Base-by-base conservation (phyloP, 192 early-diverging fungal species). In the Obelidium mucronatum region DNA sequence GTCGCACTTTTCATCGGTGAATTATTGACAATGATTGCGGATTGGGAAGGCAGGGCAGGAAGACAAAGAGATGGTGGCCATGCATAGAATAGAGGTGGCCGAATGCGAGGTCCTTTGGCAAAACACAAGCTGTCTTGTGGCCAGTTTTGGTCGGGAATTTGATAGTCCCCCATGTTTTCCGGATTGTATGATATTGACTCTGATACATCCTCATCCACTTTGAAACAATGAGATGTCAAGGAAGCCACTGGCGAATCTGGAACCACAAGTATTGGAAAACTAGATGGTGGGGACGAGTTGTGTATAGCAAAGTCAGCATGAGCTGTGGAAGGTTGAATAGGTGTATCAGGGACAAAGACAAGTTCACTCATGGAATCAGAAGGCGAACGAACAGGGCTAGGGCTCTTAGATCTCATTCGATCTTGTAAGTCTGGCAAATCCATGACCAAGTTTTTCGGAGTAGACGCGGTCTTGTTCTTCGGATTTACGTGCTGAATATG, bases 111-210 rank as follows among this genome's bases (percentile, higher is more conserved):
- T 3, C 69, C 69, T 31, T 72, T 72, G 19, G 51, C 51, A 11
- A 72, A 58, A 59, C 69, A 72, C 13, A 58, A 58, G 8, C 13
- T 19, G 40, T 55, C 31, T 56, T 72, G 69, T 13, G 39, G 51
- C 69, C 52, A 58, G 5, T 11, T 8, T 26, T 11, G 24, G 24
- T 58, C 55, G 8, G 55, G 55, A n/a, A n/a, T n/a, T n/a, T n/a
- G n/a, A n/a, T n/a, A n/a, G n/a, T n/a, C n/a, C n/a, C n/a, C n/a
- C n/a, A n/a, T n/a, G n/a, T n/a, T n/a, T n/a, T n/a, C n/a, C n/a
- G n/a, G n/a, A n/a, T n/a, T n/a, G n/a, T n/a, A n/a, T n/a, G n/a
- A n/a, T n/a, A n/a, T n/a, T n/a, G n/a, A n/a, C n/a, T n/a, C n/a
- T n/a, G n/a, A n/a, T n/a, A n/a, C 24, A 31, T 31, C 55, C 55